Evolutionary conservation across 768 basidiomycete genomes (phyloP).

Genomic region (Paxillus rubicundulus): DNA sequence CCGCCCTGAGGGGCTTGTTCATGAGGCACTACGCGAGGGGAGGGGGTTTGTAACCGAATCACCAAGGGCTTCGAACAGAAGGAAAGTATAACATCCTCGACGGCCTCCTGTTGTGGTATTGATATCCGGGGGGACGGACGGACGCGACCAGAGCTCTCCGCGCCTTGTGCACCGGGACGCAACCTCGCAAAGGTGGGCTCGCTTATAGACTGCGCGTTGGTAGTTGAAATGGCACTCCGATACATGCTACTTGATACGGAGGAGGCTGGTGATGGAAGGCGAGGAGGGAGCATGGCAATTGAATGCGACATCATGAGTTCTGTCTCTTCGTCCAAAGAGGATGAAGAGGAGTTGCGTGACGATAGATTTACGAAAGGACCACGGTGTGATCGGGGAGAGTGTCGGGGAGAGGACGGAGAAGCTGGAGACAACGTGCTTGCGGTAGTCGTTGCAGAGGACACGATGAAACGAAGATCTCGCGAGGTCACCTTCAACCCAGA

Average conservation of each 20-base stretch:
- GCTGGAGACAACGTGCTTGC: constrained; percentile 26
- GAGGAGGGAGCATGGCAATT: constrained; percentile 56
- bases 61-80: constrained; percentile 62
- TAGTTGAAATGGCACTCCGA: constrained; percentile 62
- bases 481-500: constrained; percentile 56
- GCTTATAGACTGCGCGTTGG: constrained; percentile 1
- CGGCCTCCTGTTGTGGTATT: constrained; percentile 7
- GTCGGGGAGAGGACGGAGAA: constrained; percentile 19
- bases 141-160: background rate
- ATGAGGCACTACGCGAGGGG: constrained; percentile 19
- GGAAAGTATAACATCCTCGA: constrained; percentile 53
- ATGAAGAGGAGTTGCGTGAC: constrained; percentile 53
- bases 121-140: constrained; percentile 7
- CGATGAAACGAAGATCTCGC: constrained; percentile 37
- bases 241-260: constrained; percentile 71
- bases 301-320: constrained; percentile 76
- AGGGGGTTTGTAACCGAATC: constrained; percentile 51
- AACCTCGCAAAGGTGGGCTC: background rate
- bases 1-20: constrained; percentile 1
- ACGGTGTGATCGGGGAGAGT: constrained; percentile 6
- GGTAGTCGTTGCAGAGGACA: constrained; percentile 16
- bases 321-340: constrained; percentile 64
- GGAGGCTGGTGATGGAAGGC: constrained; percentile 40
- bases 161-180: background rate
- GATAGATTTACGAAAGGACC: constrained; percentile 6